Evolutionary conservation across 2,329 filamentous ascomycete genomes (phyloP).

Genomic region (Ilyonectria robusta): DNA sequence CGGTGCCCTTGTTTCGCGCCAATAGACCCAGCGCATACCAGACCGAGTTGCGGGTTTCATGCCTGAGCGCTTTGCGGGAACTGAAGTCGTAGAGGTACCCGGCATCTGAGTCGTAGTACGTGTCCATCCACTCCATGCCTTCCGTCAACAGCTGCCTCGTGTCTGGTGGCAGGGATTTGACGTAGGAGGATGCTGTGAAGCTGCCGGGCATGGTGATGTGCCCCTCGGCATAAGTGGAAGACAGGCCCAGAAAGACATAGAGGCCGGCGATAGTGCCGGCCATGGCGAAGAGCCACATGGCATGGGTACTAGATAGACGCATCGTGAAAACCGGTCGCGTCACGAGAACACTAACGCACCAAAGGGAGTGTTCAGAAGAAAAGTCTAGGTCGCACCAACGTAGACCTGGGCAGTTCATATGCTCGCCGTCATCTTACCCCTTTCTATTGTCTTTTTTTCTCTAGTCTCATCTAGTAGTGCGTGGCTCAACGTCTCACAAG

Average conservation of each 20-base stretch:
- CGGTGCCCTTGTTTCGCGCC: conserved; percentile 65
- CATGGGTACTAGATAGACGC: neutral
- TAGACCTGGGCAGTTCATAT: neutral
- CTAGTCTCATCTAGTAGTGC: neutral
- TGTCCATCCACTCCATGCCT: conserved; percentile 63
- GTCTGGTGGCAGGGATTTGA: conserved; percentile 25
- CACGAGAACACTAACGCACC: neutral
- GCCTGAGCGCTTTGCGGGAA: conserved; percentile 60
- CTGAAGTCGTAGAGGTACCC: conserved; percentile 68
- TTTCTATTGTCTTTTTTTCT: neutral
- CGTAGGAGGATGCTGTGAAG: conserved; percentile 1
- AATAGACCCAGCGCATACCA: conserved; percentile 74
- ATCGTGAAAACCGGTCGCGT: neutral
- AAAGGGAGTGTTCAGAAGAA: neutral
- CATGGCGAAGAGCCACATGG: conserved; percentile 6
- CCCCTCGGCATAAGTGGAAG: neutral
- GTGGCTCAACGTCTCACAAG: neutral
- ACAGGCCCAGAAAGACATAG: conserved; percentile 6
- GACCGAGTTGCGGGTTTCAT: conserved; percentile 69
- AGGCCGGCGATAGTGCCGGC: neutral
- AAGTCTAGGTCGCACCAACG: neutral
- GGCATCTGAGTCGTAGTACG: conserved; percentile 65
- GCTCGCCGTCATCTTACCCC: neutral
- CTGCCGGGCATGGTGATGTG: neutral
- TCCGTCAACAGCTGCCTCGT: conserved; percentile 38